Conservation (phyloP, 768 basidiomycete species). For the Hydnomerulius pinastri region DNA sequence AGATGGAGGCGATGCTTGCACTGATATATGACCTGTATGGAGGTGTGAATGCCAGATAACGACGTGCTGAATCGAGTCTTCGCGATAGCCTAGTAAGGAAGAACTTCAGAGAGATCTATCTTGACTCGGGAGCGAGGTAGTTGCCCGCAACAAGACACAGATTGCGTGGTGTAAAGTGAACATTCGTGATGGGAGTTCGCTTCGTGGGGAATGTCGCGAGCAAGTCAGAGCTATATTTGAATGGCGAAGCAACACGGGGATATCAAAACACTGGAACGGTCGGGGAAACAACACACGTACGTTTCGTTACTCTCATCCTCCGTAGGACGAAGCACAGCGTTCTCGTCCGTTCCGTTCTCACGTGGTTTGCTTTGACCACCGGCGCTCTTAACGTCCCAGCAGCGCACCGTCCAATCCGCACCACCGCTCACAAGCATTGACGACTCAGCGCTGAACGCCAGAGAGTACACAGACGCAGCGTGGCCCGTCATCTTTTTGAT, state of each 20-base stretch:
- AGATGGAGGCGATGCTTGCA: neutral
- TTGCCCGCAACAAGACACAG: conserved; percentile 86
- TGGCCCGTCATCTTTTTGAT: conserved; percentile 98
- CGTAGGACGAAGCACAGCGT: conserved; percentile 34
- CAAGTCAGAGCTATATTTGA: conserved; percentile 67
- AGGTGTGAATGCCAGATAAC: neutral
- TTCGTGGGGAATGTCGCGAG: conserved; percentile 94
- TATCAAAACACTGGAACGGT: neutral
- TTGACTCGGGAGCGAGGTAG: conserved; percentile 60
- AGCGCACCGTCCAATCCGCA: conserved; percentile 96
- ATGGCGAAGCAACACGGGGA: conserved; percentile 10
- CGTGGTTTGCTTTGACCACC: conserved; percentile 66
- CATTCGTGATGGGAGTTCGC: conserved; percentile 88
- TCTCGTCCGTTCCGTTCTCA: conserved; percentile 51
- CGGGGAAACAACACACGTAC: conserved; percentile 45
- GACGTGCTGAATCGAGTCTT: neutral
- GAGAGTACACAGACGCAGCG: conserved; percentile 82
- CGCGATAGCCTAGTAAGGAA: neutral
- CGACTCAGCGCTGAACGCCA: conserved; percentile 92
- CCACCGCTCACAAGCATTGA: conserved; percentile 87
- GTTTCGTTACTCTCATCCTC: conserved; percentile 66
- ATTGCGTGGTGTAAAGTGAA: conserved; percentile 94
- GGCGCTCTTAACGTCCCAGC: conserved; percentile 90
- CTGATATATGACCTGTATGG: neutral
- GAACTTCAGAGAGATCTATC: conserved; percentile 30